phyloP scores from a whole-genome alignment of 805 yeast species.

The Yamadazyma nakazawae region DNA sequence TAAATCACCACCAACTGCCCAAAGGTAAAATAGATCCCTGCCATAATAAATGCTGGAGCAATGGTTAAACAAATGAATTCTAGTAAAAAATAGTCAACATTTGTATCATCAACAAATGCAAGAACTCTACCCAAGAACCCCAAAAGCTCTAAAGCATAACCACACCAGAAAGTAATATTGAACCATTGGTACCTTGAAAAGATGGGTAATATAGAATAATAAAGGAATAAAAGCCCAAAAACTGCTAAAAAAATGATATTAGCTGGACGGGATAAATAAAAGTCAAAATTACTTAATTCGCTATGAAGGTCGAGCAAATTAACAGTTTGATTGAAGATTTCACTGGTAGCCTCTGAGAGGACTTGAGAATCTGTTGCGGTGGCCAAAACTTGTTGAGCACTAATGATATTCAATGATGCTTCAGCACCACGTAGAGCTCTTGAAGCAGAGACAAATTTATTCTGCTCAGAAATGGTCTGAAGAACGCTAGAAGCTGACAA shows the following conservation, averaged over 20 bases:
- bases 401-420: slow-evolving; percentile 30
- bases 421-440: slow-evolving; percentile 28
- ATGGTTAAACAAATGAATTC: slow-evolving; percentile 33
- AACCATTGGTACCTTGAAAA: slow-evolving; percentile 36
- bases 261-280: slow-evolving; percentile 24
- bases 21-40: slow-evolving; percentile 35
- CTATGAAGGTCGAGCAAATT: slow-evolving; percentile 24
- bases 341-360: slow-evolving; percentile 27
- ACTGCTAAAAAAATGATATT: slow-evolving; percentile 27
- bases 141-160: slow-evolving; percentile 27
- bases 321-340: slow-evolving; percentile 26
- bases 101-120: slow-evolving; percentile 22
- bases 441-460: slow-evolving; percentile 18
- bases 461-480: slow-evolving; percentile 10
- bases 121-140: slow-evolving; percentile 38
- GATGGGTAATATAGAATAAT: slow-evolving; percentile 20
- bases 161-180: slow-evolving; percentile 32
- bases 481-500: slow-evolving; percentile 15
- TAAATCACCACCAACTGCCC: slow-evolving; percentile 35
- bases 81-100: slow-evolving; percentile 21
- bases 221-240: slow-evolving; percentile 21
- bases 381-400: slow-evolving; percentile 31
- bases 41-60: slow-evolving; percentile 41
- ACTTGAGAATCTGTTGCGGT: slow-evolving; percentile 30
- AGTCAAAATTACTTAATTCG: slow-evolving; percentile 33